A percentile compares a stretch with the other conserved stretches of the same genome.
phyloP scores from a whole-genome alignment of 2,329 filamentous ascomycete genomes.

The Monilinia fructicola region DNA sequence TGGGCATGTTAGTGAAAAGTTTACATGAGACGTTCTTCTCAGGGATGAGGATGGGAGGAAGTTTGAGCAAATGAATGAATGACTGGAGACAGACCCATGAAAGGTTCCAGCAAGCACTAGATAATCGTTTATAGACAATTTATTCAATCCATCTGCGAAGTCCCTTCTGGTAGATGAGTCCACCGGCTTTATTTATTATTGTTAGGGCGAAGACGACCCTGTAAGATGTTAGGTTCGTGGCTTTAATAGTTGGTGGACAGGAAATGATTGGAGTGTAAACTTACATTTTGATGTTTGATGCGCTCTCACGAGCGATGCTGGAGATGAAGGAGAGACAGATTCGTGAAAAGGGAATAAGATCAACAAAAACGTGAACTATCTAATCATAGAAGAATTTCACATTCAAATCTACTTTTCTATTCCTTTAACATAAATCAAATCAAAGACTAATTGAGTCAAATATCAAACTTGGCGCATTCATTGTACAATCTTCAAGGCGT shows the following conservation, averaged over 20 bases:
- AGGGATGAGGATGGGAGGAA: conserved; percentile 25
- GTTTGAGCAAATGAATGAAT: conserved; percentile 36
- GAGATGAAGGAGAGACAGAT: conserved; percentile 5
- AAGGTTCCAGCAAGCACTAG: conserved; percentile 96
- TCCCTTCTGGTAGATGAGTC: conserved; percentile 91
- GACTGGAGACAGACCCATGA: conserved; percentile 67
- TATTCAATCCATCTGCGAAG: conserved; percentile 82
- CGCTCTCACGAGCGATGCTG: neutral
- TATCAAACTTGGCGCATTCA: conserved; percentile 5
- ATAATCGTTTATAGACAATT: conserved; percentile 92
- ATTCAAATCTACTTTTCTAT: neutral
- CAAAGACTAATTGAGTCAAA: neutral
- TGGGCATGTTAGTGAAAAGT: conserved; percentile 38
- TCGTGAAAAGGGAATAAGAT: neutral
- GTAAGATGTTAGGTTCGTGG: neutral
- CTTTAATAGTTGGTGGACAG: neutral
- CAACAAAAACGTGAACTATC: neutral
- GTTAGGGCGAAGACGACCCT: conserved; percentile 96
- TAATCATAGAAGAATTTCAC: neutral
- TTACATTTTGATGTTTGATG: conserved; percentile 11
- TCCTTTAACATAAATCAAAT: neutral
- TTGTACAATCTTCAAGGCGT: neutral
- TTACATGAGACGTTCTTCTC: neutral
- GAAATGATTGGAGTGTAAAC: neutral
- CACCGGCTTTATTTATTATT: conserved; percentile 98